Conservation (phyloP, 257 asterid genomes). For the Echium plantagineum region DNA sequence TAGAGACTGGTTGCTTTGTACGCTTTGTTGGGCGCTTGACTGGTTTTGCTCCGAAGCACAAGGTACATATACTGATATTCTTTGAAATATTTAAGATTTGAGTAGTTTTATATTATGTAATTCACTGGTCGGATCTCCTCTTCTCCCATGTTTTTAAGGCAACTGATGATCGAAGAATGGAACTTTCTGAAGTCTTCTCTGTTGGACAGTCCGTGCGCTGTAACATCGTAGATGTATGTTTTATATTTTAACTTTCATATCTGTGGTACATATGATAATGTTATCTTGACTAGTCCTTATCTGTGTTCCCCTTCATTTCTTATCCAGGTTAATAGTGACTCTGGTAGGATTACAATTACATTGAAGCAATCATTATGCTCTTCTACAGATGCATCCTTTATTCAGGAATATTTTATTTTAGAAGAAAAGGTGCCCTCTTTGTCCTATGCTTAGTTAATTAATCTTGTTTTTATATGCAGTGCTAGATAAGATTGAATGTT, state of each 20-base stretch:
- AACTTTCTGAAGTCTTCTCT: conserved; percentile 61
- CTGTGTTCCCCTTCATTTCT: conserved; percentile 6
- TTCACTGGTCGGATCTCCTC: neutral
- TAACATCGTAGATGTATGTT: conserved; percentile 63
- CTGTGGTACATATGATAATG: neutral
- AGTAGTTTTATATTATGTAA: neutral
- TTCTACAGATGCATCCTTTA: conserved; percentile 76
- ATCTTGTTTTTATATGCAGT: too few relatives aligned
- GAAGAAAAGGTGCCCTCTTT: conserved; percentile 66
- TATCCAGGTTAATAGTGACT: conserved; percentile 58
- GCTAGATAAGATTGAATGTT: too few relatives aligned
- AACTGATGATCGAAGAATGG: conserved; percentile 54
- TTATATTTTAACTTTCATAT: neutral
- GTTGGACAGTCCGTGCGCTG: conserved; percentile 93
- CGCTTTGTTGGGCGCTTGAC: conserved; percentile 92
- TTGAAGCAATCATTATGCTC: conserved; percentile 77
- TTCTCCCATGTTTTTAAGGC: conserved; percentile 35
- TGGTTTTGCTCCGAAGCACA: conserved; percentile 92
- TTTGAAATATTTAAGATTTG: neutral
- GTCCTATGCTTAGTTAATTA: neutral
- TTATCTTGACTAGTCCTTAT: conserved; percentile 7
- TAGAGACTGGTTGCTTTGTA: conserved; percentile 87
- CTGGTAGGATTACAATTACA: conserved; percentile 72
- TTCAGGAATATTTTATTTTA: conserved; percentile 70
- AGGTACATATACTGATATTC: conserved; percentile 28